Conservation (phyloP, 2,329 filamentous ascomycete species). For the Aspergillus proliferans region DNA sequence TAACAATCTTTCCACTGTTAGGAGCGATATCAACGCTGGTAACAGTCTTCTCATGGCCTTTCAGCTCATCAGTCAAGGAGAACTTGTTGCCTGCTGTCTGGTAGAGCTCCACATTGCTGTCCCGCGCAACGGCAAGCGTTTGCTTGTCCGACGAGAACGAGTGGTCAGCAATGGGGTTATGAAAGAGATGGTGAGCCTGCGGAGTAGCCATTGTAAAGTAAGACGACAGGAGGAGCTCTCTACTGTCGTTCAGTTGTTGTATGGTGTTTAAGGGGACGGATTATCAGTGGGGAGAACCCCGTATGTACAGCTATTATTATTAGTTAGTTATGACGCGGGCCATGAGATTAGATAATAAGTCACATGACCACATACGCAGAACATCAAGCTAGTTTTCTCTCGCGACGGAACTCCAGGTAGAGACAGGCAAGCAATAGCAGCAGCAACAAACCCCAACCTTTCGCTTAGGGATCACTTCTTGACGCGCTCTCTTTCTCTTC, state of each 20-base stretch:
- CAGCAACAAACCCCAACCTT: neutral
- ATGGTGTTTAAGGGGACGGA: neutral
- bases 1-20: conserved; percentile 85
- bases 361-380: conserved; percentile 12
- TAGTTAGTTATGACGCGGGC: conserved; percentile 12
- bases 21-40: conserved; percentile 95
- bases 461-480: neutral
- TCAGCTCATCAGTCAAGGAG: conserved; percentile 82
- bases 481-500: neutral
- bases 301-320: conserved; percentile 1
- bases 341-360: conserved; percentile 12
- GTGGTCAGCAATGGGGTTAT: conserved; percentile 92
- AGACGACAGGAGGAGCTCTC: conserved; percentile 92
- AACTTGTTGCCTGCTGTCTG: conserved; percentile 65
- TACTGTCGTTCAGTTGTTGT: conserved; percentile 61
- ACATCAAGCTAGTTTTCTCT: conserved; percentile 4
- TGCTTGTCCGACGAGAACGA: conserved; percentile 91
- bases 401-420: neutral
- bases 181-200: conserved; percentile 95
- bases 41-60: conserved; percentile 94
- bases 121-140: conserved; percentile 83
- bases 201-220: conserved; percentile 64
- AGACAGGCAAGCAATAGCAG: neutral
- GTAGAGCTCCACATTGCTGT: conserved; percentile 87
- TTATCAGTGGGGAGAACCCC: neutral